These are phyloP conservation scores for Boletus sensibilis DNA, from an alignment of 768 basidiomycete genomes.

Conservation along the genomic window DNA sequence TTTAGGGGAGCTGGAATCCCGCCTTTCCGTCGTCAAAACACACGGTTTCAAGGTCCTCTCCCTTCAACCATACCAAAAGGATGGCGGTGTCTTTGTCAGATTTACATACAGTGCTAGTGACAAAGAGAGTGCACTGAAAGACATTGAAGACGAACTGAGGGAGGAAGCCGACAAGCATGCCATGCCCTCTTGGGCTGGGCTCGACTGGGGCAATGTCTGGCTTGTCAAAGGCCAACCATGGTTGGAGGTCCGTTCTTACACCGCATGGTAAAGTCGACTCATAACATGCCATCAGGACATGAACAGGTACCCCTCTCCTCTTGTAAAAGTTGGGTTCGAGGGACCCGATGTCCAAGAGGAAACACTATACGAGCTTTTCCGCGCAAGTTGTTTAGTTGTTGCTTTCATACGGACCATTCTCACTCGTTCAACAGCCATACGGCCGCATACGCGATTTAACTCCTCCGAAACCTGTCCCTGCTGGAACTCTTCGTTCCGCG, in stretches of 20 bases:
- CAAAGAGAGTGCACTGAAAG: conserved; percentile 39
- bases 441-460: conserved; percentile 73
- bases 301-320: conserved; percentile 71
- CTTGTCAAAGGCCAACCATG: conserved; percentile 77
- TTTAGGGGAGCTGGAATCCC: conserved; percentile 43
- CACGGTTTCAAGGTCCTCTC: conserved; percentile 62
- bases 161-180: conserved; percentile 46
- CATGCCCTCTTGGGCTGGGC: conserved; percentile 61
- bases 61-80: conserved; percentile 67
- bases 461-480: conserved; percentile 56
- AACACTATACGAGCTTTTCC: conserved; percentile 69
- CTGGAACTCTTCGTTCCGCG: conserved; percentile 66
- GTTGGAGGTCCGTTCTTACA: conserved; percentile 57
- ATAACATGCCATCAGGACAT: conserved; percentile 60
- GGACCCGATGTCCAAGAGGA: conserved; percentile 88
- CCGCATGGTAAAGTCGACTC: not conserved
- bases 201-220: conserved; percentile 57
- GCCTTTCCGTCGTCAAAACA: conserved; percentile 51
- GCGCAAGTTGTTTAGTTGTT: conserved; percentile 48
- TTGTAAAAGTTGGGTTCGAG: conserved; percentile 79
- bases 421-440: conserved; percentile 56
- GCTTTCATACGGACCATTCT: not conserved
- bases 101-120: conserved; percentile 55
- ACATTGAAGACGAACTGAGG: conserved; percentile 50
- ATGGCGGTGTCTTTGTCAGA: conserved; percentile 82